phyloP scores from a whole-genome alignment of 202 grass and related monocot species.

The Setaria italica region DNA sequence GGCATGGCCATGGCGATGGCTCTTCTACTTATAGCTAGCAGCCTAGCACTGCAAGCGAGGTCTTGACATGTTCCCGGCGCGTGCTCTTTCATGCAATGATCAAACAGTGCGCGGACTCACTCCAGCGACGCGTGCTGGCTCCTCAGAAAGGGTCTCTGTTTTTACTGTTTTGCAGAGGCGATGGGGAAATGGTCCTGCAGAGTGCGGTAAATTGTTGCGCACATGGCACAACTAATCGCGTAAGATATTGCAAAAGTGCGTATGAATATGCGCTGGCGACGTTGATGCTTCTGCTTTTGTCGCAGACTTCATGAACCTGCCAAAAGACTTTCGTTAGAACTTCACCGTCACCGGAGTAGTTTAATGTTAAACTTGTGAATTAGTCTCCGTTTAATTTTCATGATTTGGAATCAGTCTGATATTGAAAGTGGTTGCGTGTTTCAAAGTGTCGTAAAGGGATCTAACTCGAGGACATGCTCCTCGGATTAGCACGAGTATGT shows the following conservation, averaged over 20 bases:
- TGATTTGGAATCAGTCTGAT: background rate
- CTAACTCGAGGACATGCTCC: background rate
- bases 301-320: background rate
- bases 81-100: background rate
- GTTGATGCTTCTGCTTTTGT: background rate
- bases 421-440: background rate
- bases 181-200: conserved; percentile 22
- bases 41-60: background rate
- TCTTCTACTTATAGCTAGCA: background rate
- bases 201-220: background rate
- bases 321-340: background rate
- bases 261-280: conserved; percentile 6
- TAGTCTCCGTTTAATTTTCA: background rate
- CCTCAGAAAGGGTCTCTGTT: conserved; percentile 31
- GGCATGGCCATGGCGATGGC: background rate
- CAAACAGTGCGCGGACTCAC: conserved; percentile 31
- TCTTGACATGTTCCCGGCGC: conserved; percentile 13
- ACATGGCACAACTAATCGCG: background rate
- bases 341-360: background rate
- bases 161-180: background rate
- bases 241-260: background rate
- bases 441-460: background rate
- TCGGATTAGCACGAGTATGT: background rate
- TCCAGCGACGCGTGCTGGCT: conserved; percentile 24
- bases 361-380: background rate